Evolutionary conservation across 805 yeast species (phyloP).

Genomic region (Maudiozyma barnettii): DNA sequence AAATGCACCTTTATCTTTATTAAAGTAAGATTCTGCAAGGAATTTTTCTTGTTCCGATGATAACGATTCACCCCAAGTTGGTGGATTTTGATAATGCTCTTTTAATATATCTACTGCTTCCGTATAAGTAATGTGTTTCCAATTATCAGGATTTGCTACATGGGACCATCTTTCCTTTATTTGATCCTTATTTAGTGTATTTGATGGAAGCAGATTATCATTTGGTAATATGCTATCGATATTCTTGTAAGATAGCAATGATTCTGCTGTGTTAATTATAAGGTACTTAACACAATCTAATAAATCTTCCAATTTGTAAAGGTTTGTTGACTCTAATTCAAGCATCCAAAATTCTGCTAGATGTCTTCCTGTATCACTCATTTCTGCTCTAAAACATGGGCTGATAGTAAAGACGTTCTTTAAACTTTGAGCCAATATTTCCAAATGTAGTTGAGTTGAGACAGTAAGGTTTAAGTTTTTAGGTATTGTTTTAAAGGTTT

Average conservation of each 20-base stretch:
- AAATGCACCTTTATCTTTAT: constrained; percentile 38
- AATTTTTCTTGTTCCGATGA: constrained; percentile 87
- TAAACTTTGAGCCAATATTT: constrained; percentile 63
- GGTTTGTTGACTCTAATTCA: constrained; percentile 78
- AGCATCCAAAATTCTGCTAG: constrained; percentile 96
- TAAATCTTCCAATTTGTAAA: constrained; percentile 47
- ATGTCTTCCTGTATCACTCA: constrained; percentile 84
- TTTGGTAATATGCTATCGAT: neutral
- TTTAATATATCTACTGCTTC: constrained; percentile 50
- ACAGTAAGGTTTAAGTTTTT: constrained; percentile 62
- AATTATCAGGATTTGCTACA: constrained; percentile 35
- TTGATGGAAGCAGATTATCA: neutral
- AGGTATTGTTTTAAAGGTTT: constrained; percentile 52
- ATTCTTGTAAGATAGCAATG: neutral
- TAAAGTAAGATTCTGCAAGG: constrained; percentile 60
- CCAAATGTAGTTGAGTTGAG: constrained; percentile 86
- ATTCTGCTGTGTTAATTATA: neutral
- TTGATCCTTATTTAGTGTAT: neutral
- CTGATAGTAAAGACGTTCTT: constrained; percentile 78
- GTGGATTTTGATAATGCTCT: constrained; percentile 13
- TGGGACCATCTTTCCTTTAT: constrained; percentile 45
- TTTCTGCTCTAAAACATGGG: constrained; percentile 93
- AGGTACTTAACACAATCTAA: constrained; percentile 39
- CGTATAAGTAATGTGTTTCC: constrained; percentile 67
- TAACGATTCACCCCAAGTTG: constrained; percentile 62